phyloP scores from a whole-genome alignment of 352 stramenopile species.

The Globisporangium nunn region DNA sequence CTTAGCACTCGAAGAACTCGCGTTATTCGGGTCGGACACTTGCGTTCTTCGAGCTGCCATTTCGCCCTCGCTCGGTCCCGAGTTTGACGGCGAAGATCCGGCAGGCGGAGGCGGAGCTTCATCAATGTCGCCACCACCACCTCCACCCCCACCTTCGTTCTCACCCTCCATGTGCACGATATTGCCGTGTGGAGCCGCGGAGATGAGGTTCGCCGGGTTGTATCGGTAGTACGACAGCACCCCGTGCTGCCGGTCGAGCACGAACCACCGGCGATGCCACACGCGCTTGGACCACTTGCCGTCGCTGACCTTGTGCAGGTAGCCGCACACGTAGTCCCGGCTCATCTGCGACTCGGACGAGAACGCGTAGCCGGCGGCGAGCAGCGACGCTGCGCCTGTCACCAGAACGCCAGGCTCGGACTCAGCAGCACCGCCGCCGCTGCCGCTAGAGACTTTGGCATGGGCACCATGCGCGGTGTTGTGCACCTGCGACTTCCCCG shows the following conservation, averaged over 20 bases:
- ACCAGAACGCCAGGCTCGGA: slow-evolving; percentile 12
- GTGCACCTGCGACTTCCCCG: slow-evolving; percentile 41
- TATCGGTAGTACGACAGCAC: slow-evolving; percentile 78
- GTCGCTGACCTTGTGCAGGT: slow-evolving; percentile 83
- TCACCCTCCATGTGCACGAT: slow-evolving; percentile 64
- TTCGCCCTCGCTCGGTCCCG: not conserved
- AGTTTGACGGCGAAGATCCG: not conserved
- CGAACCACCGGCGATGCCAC: slow-evolving; percentile 84
- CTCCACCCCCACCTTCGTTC: slow-evolving; percentile 9
- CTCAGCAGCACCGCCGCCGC: slow-evolving; percentile 10
- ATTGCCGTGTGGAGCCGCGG: slow-evolving; percentile 46
- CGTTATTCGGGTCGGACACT: not conserved
- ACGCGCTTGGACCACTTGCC: slow-evolving; percentile 78
- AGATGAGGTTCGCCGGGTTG: slow-evolving; percentile 71
- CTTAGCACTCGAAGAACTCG: not conserved
- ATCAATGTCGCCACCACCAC: not conserved
- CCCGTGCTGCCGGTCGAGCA: slow-evolving; percentile 64
- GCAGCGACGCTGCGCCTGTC: slow-evolving; percentile 18
- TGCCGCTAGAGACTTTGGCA: not conserved
- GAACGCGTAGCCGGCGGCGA: slow-evolving; percentile 50
- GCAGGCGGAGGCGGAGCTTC: not conserved
- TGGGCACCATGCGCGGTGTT: not conserved
- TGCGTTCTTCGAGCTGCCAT: not conserved
- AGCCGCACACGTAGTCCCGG: slow-evolving; percentile 77
- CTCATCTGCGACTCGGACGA: slow-evolving; percentile 74